Conservation (phyloP, 2,329 filamentous ascomycete genomes). For the Fusarium sp. region DNA sequence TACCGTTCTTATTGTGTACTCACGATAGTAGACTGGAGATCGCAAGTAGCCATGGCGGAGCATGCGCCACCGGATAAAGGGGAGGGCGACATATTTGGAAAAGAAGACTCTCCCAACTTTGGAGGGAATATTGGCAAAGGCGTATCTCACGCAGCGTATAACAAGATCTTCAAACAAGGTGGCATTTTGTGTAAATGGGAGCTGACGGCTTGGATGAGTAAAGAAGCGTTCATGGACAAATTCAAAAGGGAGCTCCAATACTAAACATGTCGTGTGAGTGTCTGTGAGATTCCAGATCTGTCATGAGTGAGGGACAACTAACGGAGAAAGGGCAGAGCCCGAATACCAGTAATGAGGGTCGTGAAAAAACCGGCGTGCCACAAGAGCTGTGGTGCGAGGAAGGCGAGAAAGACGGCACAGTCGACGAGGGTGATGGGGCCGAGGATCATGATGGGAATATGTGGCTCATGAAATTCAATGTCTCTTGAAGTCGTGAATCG, state of each 20-base stretch:
- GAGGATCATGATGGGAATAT: slow-evolving; percentile 71
- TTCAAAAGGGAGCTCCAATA: slow-evolving; percentile 45
- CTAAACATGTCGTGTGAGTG: slow-evolving; percentile 38
- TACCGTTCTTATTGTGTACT: slow-evolving; percentile 52
- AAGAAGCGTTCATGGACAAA: slow-evolving; percentile 50
- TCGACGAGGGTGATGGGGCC: slow-evolving; percentile 81
- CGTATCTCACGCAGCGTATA: slow-evolving; percentile 81
- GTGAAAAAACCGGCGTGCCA: slow-evolving; percentile 72
- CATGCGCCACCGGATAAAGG: slow-evolving; percentile 82
- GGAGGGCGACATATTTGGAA: slow-evolving; percentile 76
- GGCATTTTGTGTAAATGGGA: slow-evolving; percentile 76
- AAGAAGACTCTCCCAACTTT: slow-evolving; percentile 81
- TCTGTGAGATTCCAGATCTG: background rate
- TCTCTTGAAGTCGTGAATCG: background rate
- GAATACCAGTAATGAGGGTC: slow-evolving; percentile 68
- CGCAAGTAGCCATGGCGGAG: slow-evolving; percentile 75
- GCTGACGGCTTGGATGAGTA: slow-evolving; percentile 47
- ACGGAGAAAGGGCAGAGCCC: slow-evolving; percentile 79
- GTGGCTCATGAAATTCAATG: slow-evolving; percentile 21
- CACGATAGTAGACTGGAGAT: slow-evolving; percentile 74
- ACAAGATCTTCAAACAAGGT: slow-evolving; percentile 82
- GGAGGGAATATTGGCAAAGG: slow-evolving; percentile 78
- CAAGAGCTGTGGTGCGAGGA: slow-evolving; percentile 78
- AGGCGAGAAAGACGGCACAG: slow-evolving; percentile 77
- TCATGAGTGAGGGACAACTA: slow-evolving; percentile 38